These are phyloP conservation scores for Euphorbia celastroides DNA, from an alignment of 441 rosid species.

Conservation along the genomic window DNA sequence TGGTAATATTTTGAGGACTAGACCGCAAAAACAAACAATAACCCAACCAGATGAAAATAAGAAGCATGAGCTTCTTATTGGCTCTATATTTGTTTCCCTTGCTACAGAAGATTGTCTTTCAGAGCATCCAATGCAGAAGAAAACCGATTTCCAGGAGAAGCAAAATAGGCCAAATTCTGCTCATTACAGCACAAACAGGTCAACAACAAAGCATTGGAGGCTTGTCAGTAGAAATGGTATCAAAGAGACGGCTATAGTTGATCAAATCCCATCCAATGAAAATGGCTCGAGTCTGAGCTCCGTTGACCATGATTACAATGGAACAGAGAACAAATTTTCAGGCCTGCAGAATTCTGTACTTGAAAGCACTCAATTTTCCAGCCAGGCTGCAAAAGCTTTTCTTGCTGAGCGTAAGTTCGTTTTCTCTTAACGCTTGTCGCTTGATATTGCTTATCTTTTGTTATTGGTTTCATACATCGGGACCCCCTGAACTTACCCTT, in stretches of 20 bases:
- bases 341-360: conserved; percentile 7
- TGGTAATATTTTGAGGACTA: conserved; percentile 27
- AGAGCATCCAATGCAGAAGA: conserved; percentile 41
- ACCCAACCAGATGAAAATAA: conserved; percentile 40
- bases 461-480: too few relatives aligned
- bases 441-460: neutral
- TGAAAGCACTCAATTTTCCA: conserved; percentile 38
- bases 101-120: conserved; percentile 22
- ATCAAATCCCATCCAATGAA: conserved; percentile 23
- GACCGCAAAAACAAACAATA: conserved; percentile 40
- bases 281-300: conserved; percentile 23
- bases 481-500: too few relatives aligned
- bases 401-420: conserved; percentile 66
- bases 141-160: conserved; percentile 31
- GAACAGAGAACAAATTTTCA: conserved; percentile 16
- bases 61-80: conserved; percentile 63
- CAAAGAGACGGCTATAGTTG: conserved; percentile 28
- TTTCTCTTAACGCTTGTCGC: neutral
- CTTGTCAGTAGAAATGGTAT: conserved; percentile 61
- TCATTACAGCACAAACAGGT: conserved; percentile 30
- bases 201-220: conserved; percentile 59
- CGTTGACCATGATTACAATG: conserved; percentile 8
- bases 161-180: conserved; percentile 27
- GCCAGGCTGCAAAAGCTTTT: conserved; percentile 58
- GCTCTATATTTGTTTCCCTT: conserved; percentile 71